These are phyloP conservation scores for Colletotrichum caudatum DNA, from an alignment of 2,329 filamentous ascomycete species.

Conservation along the genomic window DNA sequence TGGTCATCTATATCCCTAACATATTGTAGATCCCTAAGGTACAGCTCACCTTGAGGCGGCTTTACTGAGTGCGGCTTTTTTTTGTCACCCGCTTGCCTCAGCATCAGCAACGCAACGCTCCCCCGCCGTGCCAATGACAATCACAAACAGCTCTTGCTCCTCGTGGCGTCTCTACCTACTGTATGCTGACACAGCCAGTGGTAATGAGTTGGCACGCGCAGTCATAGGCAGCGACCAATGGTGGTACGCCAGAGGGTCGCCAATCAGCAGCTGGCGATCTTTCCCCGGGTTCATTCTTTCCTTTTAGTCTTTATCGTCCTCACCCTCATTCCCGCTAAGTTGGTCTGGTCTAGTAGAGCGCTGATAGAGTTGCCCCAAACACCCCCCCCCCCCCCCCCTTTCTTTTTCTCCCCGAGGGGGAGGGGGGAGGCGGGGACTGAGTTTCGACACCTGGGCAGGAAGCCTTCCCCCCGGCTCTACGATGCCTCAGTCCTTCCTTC, in stretches of 20 bases:
- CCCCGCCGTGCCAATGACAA: constrained; percentile 3
- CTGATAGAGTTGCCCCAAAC: constrained; percentile 15
- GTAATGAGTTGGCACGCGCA: constrained; percentile 2
- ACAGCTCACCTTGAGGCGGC: no score
- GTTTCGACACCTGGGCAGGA: not conserved
- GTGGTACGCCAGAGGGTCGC: not conserved
- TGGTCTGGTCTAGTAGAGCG: constrained; percentile 16
- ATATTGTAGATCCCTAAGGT: no score
- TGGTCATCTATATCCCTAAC: no score
- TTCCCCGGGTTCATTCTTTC: constrained; percentile 8
- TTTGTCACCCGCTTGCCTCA: no score
- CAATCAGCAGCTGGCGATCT: constrained; percentile 28
- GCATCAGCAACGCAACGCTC: not conserved
- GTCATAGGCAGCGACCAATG: not conserved
- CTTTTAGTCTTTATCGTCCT: not conserved
- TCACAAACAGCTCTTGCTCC: constrained; percentile 8
- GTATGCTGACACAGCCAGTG: constrained; percentile 14
- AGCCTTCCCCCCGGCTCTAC: not conserved
- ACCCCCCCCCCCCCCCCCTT: not conserved
- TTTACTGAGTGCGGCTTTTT: no score
- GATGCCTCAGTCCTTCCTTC: not conserved
- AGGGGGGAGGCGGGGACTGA: not conserved
- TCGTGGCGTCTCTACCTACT: not conserved
- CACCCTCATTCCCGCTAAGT: constrained; percentile 2
- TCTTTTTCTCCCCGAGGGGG: no score